A percentile compares a stretch with the other conserved stretches of the same genome.
These are phyloP conservation scores for Spathaspora girioi DNA, from an alignment of 805 yeast genomes.

Conservation along the genomic window DNA sequence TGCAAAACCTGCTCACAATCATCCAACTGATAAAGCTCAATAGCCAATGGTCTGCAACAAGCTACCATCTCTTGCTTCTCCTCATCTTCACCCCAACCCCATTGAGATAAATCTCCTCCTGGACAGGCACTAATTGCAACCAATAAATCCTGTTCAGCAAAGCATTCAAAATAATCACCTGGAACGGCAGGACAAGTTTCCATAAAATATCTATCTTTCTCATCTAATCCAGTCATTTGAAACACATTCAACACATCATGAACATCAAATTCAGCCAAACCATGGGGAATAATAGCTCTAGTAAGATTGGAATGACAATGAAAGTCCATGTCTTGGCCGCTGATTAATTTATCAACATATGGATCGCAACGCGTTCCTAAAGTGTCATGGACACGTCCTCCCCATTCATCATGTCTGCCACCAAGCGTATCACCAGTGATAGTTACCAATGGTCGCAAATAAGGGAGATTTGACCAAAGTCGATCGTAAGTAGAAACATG, in stretches of 20 bases:
- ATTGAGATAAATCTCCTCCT: conserved; percentile 63
- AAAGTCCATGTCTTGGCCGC: conserved; percentile 62
- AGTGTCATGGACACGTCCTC: conserved; percentile 62
- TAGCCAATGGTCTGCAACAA: conserved; percentile 60
- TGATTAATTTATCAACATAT: conserved; percentile 58
- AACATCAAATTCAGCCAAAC: conserved; percentile 62
- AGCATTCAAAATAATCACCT: conserved; percentile 61
- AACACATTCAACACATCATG: conserved; percentile 69
- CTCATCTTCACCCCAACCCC: conserved; percentile 70
- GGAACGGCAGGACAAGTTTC: conserved; percentile 62
- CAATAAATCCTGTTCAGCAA: conserved; percentile 61
- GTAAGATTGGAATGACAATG: conserved; percentile 66
- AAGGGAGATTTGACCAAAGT: conserved; percentile 66
- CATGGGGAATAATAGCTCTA: conserved; percentile 56
- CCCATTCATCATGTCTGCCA: conserved; percentile 60
- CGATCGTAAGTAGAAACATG: conserved; percentile 61
- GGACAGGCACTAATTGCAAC: conserved; percentile 68
- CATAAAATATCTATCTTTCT: conserved; percentile 65
- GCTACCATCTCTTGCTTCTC: conserved; percentile 50
- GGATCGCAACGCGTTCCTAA: conserved; percentile 71
- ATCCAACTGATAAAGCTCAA: conserved; percentile 55
- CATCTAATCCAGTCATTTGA: conserved; percentile 65
- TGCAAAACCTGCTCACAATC: conserved; percentile 41
- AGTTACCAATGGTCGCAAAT: conserved; percentile 59
- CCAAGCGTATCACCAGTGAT: conserved; percentile 57